Evolutionary conservation across 2,329 filamentous ascomycete genomes (phyloP), one percentile per base, ranked within the genome.

Genomic region (Sporothrix brunneoviolacea): DNA sequence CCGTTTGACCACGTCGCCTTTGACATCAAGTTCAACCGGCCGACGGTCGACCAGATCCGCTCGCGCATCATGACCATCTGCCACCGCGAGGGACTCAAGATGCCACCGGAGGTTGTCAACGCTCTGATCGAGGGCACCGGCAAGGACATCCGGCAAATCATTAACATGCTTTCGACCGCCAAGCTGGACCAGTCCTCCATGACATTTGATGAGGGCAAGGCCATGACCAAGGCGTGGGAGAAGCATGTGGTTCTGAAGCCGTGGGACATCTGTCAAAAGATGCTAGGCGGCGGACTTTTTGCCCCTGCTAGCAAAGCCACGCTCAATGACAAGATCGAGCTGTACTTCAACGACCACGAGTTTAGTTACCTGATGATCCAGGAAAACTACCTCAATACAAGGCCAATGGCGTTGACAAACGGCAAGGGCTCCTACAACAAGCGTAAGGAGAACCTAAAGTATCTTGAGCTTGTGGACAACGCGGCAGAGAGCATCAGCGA

Each of bases 311-410:
- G 89, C 68, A 94, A 88, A 58, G 75, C 88, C 3, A 95, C 89
- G 0, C 72, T 98, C 32, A 97, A 97, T 64, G 91, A 98, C 67
- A 98, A 98, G 74, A 93, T 94, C 55, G 91, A 98, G 68, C 80
- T 98, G 2, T 98, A 98, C 67, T 98, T 98, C 75, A 97, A 98
- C 66, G 93, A 98, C 61, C 93, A 98, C 63, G 93, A 98, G 61
- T 95, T 97, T 70, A 96, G 90, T 62, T 93, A 84, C 62, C 74
- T 98, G 48, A 97, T 98, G 93, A 83, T 98, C 41, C 93, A 98
- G 65, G 94, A 98, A 67, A 98, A 98, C 64, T 98, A 98, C 60
- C 76, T 98, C 12, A 85, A 82, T 55, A 90, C 89, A 2, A 88
- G 83, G 54, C 93, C 93, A 3, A 76, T 83, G 54, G 75, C 68